These are phyloP conservation scores for Fusarium luffae DNA, from an alignment of 2,329 filamentous ascomycete species.

Conservation along the genomic window DNA sequence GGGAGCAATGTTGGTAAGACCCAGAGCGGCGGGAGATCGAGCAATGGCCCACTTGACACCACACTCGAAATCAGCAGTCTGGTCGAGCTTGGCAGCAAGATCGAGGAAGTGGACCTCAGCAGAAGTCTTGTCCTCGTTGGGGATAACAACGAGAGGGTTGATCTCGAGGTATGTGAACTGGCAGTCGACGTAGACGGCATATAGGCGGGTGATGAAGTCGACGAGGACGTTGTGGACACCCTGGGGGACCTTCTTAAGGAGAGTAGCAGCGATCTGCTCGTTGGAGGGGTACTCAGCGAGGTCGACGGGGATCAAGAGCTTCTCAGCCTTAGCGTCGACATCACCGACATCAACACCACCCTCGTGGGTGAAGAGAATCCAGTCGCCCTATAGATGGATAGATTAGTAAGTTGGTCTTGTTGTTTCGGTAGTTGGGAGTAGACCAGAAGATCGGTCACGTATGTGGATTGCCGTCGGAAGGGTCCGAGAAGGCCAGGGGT, in stretches of 20 bases:
- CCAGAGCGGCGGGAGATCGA: conserved; percentile 87
- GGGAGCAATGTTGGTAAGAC: conserved; percentile 75
- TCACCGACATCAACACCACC: conserved; percentile 99
- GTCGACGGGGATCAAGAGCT: conserved; percentile 96
- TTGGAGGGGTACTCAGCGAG: conserved; percentile 95
- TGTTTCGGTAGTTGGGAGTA: conserved; percentile 10
- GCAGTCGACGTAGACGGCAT: conserved; percentile 99
- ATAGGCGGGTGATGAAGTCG: conserved; percentile 98
- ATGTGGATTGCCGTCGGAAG: conserved; percentile 26
- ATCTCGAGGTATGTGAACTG: conserved; percentile 99
- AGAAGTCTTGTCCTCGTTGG: conserved; percentile 90
- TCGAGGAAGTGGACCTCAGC: conserved; percentile 98
- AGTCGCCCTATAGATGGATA: conserved; percentile 79
- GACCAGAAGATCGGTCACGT: conserved; percentile 6
- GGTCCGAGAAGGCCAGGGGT: conserved; percentile 33
- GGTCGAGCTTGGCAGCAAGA: conserved; percentile 97
- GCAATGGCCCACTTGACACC: conserved; percentile 99
- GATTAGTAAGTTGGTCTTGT: conserved; percentile 37
- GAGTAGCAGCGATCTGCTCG: conserved; percentile 84
- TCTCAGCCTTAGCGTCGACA: conserved; percentile 98
- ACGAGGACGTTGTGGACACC: conserved; percentile 98
- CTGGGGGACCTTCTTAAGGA: conserved; percentile 93
- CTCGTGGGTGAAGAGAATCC: conserved; percentile 99
- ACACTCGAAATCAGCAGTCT: conserved; percentile 99
- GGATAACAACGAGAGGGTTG: conserved; percentile 98